Evolutionary conservation across 176 grass and related monocot species (phyloP).

Genomic region (Carex littledalei): DNA sequence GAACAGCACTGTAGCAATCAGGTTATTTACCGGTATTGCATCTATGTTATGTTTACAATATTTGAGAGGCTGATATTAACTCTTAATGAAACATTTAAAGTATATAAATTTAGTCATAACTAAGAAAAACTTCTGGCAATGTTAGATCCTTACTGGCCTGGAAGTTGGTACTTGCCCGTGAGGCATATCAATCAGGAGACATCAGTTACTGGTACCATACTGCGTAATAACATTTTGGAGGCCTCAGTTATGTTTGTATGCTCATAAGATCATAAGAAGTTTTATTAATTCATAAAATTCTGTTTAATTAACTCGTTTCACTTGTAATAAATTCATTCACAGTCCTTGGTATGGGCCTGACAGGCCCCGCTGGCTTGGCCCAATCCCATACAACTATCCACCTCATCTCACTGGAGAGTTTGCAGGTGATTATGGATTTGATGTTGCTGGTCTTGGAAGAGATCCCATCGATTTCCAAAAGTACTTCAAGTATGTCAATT

Average conservation of each 20-base stretch:
- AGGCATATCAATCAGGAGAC: neutral
- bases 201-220: neutral
- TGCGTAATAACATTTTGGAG: neutral
- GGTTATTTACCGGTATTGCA: neutral
- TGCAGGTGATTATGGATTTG: slow-evolving; percentile 90
- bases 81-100: neutral
- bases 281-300: neutral
- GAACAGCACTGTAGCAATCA: neutral
- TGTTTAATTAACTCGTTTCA: neutral
- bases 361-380: slow-evolving; percentile 79
- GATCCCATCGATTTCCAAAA: slow-evolving; percentile 70
- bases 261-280: neutral
- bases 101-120: neutral
- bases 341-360: slow-evolving; percentile 75
- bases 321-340: neutral
- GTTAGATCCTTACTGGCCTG: neutral
- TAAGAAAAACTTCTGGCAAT: neutral
- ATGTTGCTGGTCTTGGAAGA: slow-evolving; percentile 75
- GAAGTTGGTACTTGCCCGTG: neutral
- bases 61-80: neutral
- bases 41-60: neutral
- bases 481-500: slow-evolving; percentile 74
- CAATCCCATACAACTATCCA: slow-evolving; percentile 67
- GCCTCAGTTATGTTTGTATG: neutral
- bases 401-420: slow-evolving; percentile 60